Conservation (phyloP, 2,329 filamentous ascomycete genomes). For the Botrytis paeoniae region DNA sequence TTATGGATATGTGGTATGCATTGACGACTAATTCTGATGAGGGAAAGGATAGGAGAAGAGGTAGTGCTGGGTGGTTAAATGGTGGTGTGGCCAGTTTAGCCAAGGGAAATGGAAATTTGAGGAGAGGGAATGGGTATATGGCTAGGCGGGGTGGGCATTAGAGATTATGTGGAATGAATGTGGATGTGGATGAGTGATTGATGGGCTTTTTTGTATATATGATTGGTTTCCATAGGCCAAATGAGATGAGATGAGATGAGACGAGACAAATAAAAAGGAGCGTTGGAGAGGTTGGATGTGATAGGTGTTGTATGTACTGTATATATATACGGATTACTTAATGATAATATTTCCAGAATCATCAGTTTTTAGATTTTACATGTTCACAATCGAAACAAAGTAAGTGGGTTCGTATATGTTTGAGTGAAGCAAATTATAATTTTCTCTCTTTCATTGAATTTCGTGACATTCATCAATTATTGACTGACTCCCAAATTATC, state of each 20-base stretch:
- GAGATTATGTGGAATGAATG: neutral
- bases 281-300: neutral
- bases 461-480: neutral
- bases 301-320: conserved; percentile 13
- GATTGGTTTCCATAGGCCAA: neutral
- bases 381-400: neutral
- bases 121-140: conserved; percentile 19
- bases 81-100: neutral
- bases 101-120: conserved; percentile 11
- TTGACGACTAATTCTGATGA: conserved; percentile 28
- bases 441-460: neutral
- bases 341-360: conserved; percentile 13
- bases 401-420: neutral
- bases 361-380: neutral
- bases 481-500: neutral
- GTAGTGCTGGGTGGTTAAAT: conserved; percentile 17
- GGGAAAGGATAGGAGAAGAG: conserved; percentile 21
- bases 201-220: conserved; percentile 16
- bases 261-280: neutral
- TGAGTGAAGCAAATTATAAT: neutral
- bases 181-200: neutral
- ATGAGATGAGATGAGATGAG: neutral
- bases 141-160: conserved; percentile 16
- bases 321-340: conserved; percentile 18
- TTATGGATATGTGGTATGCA: conserved; percentile 76